phyloP scores from a whole-genome alignment of 805 yeast species.

The Nakazawaea laoshanensis region DNA sequence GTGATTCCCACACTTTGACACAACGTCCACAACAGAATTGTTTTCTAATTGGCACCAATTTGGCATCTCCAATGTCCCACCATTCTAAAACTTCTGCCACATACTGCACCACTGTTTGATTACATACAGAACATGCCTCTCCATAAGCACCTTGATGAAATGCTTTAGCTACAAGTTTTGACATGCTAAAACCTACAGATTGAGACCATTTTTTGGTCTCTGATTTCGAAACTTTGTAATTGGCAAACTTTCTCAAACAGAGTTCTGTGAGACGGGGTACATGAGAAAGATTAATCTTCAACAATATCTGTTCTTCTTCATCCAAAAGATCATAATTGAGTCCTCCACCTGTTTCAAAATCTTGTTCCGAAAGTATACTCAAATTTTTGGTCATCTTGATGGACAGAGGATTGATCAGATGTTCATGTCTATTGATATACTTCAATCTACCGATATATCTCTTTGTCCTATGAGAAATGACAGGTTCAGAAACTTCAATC shows the following conservation, averaged over 20 bases:
- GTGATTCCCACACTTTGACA: slow-evolving; percentile 22
- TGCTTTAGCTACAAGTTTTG: slow-evolving; percentile 39
- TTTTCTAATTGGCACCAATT: slow-evolving; percentile 41
- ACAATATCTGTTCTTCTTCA: slow-evolving; percentile 15
- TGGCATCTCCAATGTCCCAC: slow-evolving; percentile 54
- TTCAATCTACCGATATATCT: slow-evolving; percentile 3
- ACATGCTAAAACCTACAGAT: slow-evolving; percentile 35
- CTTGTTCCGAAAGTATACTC: slow-evolving; percentile 16
- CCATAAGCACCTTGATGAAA: slow-evolving; percentile 41
- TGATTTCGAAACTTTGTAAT: slow-evolving; percentile 42
- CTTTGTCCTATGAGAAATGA: background rate
- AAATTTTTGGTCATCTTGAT: slow-evolving; percentile 20
- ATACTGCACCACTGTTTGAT: slow-evolving; percentile 39
- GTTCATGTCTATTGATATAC: slow-evolving; percentile 8
- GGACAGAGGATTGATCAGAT: slow-evolving; percentile 12
- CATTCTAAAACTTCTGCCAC: slow-evolving; percentile 54
- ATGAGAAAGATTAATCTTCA: slow-evolving; percentile 15
- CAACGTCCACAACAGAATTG: slow-evolving; percentile 50
- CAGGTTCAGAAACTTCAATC: slow-evolving; percentile 17
- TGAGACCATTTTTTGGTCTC: slow-evolving; percentile 49
- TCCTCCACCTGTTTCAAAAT: background rate
- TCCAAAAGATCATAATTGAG: slow-evolving; percentile 12
- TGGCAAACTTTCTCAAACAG: slow-evolving; percentile 38
- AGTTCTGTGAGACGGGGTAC: slow-evolving; percentile 40
- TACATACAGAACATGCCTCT: slow-evolving; percentile 47